Evolutionary conservation across 2,329 filamentous ascomycete species (phyloP).

Genomic region (Penicillium sp.): DNA sequence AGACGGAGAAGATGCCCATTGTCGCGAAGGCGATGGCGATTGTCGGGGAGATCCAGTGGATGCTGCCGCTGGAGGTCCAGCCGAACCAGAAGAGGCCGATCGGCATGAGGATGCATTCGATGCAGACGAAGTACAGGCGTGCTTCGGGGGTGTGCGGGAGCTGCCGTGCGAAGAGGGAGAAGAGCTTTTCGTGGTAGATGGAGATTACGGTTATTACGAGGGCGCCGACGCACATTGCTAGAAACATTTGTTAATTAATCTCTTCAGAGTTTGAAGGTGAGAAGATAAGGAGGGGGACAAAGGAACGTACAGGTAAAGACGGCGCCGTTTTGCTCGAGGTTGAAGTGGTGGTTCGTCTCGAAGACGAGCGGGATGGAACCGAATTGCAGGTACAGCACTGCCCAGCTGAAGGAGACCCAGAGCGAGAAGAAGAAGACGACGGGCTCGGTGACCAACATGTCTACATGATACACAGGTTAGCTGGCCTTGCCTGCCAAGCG

Average conservation of each 20-base stretch:
- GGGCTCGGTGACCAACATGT: slow-evolving; percentile 65
- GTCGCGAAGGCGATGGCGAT: slow-evolving; percentile 75
- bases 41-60: slow-evolving; percentile 74
- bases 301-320: slow-evolving; percentile 63
- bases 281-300: neutral
- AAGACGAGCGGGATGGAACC: slow-evolving; percentile 81
- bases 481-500: neutral
- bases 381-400: slow-evolving; percentile 84
- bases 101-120: slow-evolving; percentile 76
- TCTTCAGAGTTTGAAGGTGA: neutral
- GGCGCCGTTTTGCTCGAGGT: slow-evolving; percentile 68
- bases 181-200: slow-evolving; percentile 73
- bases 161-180: slow-evolving; percentile 50
- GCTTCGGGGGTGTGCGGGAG: slow-evolving; percentile 67
- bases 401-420: slow-evolving; percentile 91
- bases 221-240: slow-evolving; percentile 70
- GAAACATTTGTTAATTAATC: neutral
- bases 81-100: slow-evolving; percentile 82
- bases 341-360: slow-evolving; percentile 68
- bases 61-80: slow-evolving; percentile 66
- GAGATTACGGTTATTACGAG: slow-evolving; percentile 70
- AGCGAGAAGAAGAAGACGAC: slow-evolving; percentile 77
- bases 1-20: slow-evolving; percentile 82
- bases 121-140: slow-evolving; percentile 80
- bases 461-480: slow-evolving; percentile 27